Percentiles rank a stretch among this genome's conserved stretches.
These are phyloP conservation scores for Crotalaria pallida DNA, from an alignment of 306 rosid species.

Conservation along the genomic window DNA sequence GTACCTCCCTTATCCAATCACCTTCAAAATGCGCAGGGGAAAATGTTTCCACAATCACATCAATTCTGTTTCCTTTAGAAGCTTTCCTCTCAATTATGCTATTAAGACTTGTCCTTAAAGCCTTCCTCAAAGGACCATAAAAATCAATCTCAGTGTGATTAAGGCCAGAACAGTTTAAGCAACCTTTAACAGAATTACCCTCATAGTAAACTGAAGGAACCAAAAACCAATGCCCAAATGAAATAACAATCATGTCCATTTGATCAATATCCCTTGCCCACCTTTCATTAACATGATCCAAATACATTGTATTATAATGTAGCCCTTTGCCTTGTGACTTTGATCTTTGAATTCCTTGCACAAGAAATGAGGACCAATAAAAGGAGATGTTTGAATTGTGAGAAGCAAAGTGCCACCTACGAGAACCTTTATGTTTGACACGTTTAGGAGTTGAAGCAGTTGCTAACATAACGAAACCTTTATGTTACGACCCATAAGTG, in stretches of 20 bases:
- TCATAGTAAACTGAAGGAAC: slow-evolving; percentile 66
- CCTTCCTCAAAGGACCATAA: no score
- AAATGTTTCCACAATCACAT: slow-evolving; percentile 46
- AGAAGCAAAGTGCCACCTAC: slow-evolving; percentile 46
- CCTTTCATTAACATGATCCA: no score
- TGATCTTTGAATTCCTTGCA: no score
- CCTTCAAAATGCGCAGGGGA: slow-evolving; percentile 67
- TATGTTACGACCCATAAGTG: no score
- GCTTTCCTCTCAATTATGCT: no score
- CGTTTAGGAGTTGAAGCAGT: slow-evolving; percentile 41
- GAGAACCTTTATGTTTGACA: slow-evolving; percentile 33
- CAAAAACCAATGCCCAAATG: slow-evolving; percentile 67
- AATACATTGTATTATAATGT: no score
- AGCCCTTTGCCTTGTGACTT: no score
- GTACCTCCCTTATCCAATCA: slow-evolving; percentile 61
- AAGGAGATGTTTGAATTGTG: slow-evolving; percentile 50
- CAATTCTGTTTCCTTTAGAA: no score
- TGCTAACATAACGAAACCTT: slow-evolving; percentile 51
- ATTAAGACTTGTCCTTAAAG: no score
- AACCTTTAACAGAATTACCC: slow-evolving; percentile 38
- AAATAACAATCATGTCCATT: slow-evolving; percentile 45
- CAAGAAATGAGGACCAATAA: no score
- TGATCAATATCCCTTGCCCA: no score
- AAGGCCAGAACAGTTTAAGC: slow-evolving; percentile 42
- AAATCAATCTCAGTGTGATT: no score